phyloP scores from a whole-genome alignment of 2,329 filamentous ascomycete species.

The Sphaerulina populicola region DNA sequence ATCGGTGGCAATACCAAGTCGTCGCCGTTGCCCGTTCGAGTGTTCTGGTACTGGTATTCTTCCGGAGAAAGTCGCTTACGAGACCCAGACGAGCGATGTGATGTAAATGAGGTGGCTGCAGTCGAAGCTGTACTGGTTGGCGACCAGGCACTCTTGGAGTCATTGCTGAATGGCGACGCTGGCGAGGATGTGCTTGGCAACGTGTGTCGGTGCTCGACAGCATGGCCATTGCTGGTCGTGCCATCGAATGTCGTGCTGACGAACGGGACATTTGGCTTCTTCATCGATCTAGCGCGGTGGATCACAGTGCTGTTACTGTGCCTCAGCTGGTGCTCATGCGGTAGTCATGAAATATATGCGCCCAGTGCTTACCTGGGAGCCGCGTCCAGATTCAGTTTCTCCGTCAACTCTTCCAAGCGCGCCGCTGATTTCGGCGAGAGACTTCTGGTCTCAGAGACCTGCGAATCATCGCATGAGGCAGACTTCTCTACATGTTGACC shows the following conservation, averaged over 20 bases:
- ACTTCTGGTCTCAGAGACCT: constrained; percentile 1
- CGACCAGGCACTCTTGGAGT: constrained; percentile 21
- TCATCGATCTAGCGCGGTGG: constrained; percentile 20
- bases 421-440: constrained; percentile 1
- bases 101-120: constrained; percentile 29
- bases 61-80: constrained; percentile 25
- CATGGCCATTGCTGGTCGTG: constrained; percentile 2
- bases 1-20: constrained; percentile 28
- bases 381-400: constrained; percentile 20
- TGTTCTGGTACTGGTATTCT: constrained; percentile 23
- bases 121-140: constrained; percentile 30
- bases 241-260: constrained; percentile 21
- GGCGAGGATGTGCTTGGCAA: constrained; percentile 19
- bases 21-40: constrained; percentile 19
- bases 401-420: constrained; percentile 18
- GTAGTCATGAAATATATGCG: background rate
- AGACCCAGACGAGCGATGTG: constrained; percentile 24
- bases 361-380: constrained; percentile 1
- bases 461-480: background rate
- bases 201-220: constrained; percentile 13
- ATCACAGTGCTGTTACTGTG: constrained; percentile 22
- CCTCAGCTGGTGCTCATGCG: background rate
- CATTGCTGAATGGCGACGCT: constrained; percentile 8
- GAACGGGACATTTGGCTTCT: constrained; percentile 23
- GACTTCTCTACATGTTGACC: constrained; percentile 11